phyloP scores from a whole-genome alignment of 768 basidiomycete genomes.

The Astraeus odoratus region DNA sequence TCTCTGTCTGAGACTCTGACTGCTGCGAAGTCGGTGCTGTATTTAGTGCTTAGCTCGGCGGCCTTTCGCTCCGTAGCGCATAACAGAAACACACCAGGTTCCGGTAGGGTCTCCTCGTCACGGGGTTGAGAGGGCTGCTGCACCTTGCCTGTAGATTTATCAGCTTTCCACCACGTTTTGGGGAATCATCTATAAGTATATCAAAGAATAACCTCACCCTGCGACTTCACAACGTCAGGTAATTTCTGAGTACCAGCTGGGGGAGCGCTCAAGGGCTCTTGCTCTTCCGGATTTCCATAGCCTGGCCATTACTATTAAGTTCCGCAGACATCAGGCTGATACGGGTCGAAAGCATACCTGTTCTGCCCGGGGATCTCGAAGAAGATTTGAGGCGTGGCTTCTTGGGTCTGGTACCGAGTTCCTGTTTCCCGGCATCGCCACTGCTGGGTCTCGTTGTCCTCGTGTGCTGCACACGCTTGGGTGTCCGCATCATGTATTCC shows the following conservation, averaged over 20 bases:
- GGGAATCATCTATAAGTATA: background rate
- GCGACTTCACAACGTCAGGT: background rate
- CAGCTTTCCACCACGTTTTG: conserved; percentile 11
- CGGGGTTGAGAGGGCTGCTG: background rate
- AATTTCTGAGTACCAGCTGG: background rate
- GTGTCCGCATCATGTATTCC: background rate
- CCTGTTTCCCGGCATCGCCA: background rate
- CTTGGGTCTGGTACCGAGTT: background rate
- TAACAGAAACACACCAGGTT: conserved; percentile 8
- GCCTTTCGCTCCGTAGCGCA: background rate
- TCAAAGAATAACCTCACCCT: conserved; percentile 3
- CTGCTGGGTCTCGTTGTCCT: background rate
- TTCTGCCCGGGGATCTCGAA: background rate
- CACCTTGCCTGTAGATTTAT: conserved; percentile 3
- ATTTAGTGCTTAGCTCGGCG: background rate
- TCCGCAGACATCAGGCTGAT: background rate
- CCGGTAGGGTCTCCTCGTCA: background rate
- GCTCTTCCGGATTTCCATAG: conserved; percentile 5
- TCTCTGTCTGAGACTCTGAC: background rate
- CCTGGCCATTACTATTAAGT: background rate
- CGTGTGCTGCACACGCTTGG: background rate
- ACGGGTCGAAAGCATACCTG: background rate
- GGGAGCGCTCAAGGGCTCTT: background rate
- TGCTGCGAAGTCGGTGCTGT: background rate
- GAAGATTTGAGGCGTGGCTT: background rate